Evolutionary conservation across 1,284 basidiomycete genomes (phyloP).

Genomic region (Cutaneotrichosporon cutaneum): DNA sequence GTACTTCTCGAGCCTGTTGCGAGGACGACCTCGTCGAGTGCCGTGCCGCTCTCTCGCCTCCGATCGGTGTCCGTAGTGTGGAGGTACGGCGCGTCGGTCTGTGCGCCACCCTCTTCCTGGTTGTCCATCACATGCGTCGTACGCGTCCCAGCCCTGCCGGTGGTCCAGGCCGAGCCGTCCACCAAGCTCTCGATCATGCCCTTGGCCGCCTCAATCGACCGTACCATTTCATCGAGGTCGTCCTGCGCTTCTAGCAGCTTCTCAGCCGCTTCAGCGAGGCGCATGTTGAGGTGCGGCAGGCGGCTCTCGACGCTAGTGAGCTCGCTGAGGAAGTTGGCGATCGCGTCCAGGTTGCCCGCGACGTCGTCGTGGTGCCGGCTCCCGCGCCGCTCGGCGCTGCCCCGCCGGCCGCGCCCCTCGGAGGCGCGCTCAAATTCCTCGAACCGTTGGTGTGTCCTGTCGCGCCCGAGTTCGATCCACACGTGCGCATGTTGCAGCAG

Average conservation of each 20-base stretch:
- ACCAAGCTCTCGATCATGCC: not conserved
- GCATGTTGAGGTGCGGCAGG: not conserved
- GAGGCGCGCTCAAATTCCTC: conserved; percentile 4
- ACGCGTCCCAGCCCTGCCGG: not conserved
- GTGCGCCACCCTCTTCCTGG: too few species aligned
- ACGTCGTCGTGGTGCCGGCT: not conserved
- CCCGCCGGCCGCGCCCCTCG: not conserved
- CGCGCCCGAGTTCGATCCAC: not conserved
- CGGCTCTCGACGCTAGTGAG: conserved; percentile 2
- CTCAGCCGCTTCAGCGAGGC: not conserved
- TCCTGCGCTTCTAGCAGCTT: not conserved
- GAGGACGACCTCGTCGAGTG: too few species aligned
- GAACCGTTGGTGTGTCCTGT: conserved; percentile 3
- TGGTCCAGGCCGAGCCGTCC: conserved; percentile 4
- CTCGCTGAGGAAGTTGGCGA: conserved; percentile 1
- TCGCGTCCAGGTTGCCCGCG: not conserved
- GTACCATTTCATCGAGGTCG: not conserved
- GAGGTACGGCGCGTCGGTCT: too few species aligned
- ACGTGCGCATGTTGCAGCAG: not conserved
- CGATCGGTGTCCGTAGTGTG: too few species aligned
- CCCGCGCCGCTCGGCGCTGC: not conserved
- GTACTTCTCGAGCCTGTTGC: too few species aligned
- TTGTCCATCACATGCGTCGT: not conserved
- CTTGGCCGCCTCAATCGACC: not conserved
- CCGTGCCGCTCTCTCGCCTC: too few species aligned